Conservation (phyloP, 352 stramenopile species). For the Pythium angustatum region DNA sequence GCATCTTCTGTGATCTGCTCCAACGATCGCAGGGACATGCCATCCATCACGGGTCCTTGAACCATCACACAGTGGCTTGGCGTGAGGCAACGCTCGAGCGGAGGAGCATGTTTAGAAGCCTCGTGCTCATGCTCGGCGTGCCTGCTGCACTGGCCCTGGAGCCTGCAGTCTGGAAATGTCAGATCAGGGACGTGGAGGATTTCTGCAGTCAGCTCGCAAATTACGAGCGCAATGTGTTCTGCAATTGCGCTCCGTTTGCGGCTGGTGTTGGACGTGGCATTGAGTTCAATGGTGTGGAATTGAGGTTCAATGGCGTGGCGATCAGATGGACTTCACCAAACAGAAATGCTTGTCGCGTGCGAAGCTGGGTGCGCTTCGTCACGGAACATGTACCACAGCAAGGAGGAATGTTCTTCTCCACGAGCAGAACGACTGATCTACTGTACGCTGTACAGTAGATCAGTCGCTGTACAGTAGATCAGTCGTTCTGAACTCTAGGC, state of each 20-base stretch:
- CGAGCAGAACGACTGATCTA: too few relatives aligned
- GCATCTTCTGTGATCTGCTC: neutral
- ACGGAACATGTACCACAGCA: neutral
- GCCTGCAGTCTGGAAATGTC: too few relatives aligned
- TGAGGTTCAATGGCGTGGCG: neutral
- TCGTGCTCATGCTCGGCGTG: neutral
- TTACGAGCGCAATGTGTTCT: slow-evolving; percentile 2
- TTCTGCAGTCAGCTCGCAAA: neutral
- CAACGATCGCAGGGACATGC: slow-evolving; percentile 4
- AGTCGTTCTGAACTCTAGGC: neutral
- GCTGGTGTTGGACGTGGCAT: neutral
- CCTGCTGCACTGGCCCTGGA: neutral
- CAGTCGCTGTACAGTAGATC: neutral
- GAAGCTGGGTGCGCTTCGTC: neutral
- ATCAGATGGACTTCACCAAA: neutral
- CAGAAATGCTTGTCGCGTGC: neutral
- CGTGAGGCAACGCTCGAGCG: neutral
- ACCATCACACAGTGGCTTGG: slow-evolving; percentile 5
- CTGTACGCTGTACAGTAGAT: neutral
- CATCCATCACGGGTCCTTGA: slow-evolving; percentile 13
- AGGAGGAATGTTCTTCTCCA: neutral
- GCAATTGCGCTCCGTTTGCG: neutral
- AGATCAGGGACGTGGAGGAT: too few relatives aligned
- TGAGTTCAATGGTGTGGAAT: neutral
- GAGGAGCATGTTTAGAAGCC: too few relatives aligned